These are phyloP conservation scores for Polygonum maritimum DNA, from an alignment of 148 eudicot genomes.

Conservation along the genomic window DNA sequence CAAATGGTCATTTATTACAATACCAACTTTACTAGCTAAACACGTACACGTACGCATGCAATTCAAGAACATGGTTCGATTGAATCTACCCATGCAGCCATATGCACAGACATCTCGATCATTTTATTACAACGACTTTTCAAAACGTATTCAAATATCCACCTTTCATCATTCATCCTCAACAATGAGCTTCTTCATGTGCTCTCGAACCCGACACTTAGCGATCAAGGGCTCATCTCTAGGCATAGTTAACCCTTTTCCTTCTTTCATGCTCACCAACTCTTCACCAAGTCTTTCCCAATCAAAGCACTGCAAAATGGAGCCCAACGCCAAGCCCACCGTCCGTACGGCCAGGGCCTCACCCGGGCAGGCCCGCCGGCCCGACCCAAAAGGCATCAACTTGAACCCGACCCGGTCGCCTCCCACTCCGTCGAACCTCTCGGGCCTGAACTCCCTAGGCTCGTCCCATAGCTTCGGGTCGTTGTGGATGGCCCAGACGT, in stretches of 20 bases:
- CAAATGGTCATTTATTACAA: too few species aligned
- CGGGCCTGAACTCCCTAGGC: slow-evolving; percentile 6
- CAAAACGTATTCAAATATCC: too few species aligned
- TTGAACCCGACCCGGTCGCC: slow-evolving; percentile 4
- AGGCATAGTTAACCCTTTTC: neutral
- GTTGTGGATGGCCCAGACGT: slow-evolving; percentile 8
- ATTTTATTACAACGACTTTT: too few species aligned
- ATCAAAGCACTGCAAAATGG: slow-evolving; percentile 6
- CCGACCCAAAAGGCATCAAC: slow-evolving; percentile 8
- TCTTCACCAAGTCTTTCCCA: slow-evolving; percentile 10
- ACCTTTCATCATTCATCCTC: neutral
- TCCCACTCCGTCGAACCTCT: slow-evolving; percentile 8
- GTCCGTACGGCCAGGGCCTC: neutral
- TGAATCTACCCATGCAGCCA: too few species aligned
- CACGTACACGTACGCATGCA: too few species aligned
- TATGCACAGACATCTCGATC: too few species aligned
- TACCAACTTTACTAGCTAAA: too few species aligned
- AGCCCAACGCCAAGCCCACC: slow-evolving; percentile 1
- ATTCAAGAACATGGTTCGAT: too few species aligned
- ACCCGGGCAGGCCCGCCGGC: neutral
- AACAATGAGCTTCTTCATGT: neutral
- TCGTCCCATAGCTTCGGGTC: slow-evolving; percentile 10
- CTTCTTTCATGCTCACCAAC: slow-evolving; percentile 8
- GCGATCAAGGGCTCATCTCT: slow-evolving; percentile 6
- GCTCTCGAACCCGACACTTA: neutral